A percentile compares a stretch with the other conserved stretches of the same genome.
phyloP scores from a whole-genome alignment of 2,329 filamentous ascomycete species.

The Alternaria tenuissima region DNA sequence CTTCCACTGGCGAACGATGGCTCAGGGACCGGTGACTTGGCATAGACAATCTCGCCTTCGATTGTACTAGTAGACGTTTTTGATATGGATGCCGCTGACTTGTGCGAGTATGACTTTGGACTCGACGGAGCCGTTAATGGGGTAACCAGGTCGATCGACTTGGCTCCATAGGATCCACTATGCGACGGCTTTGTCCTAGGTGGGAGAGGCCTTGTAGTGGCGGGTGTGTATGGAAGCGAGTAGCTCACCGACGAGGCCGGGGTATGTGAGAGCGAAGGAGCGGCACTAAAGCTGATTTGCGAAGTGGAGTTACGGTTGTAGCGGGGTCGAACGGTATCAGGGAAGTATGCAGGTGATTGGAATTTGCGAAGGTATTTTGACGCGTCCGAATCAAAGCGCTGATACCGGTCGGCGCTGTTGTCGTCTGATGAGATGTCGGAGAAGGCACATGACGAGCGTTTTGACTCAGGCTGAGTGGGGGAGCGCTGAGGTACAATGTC shows the following conservation, averaged over 20 bases:
- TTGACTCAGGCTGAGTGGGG: constrained; percentile 52
- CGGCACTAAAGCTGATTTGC: constrained; percentile 46
- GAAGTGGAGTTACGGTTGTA: constrained; percentile 49
- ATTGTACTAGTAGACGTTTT: constrained; percentile 45
- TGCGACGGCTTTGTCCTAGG: constrained; percentile 50
- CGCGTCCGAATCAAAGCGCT: constrained; percentile 49
- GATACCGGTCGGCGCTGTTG: constrained; percentile 30
- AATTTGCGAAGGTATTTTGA: constrained; percentile 55
- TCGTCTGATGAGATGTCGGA: constrained; percentile 54
- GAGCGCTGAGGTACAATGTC: constrained; percentile 60
- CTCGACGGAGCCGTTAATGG: constrained; percentile 50
- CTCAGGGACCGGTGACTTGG: constrained; percentile 45
- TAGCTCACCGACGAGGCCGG: constrained; percentile 56
- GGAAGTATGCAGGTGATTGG: constrained; percentile 38
- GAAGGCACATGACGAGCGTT: constrained; percentile 52
- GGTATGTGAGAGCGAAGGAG: constrained; percentile 58
- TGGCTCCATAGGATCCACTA: constrained; percentile 50
- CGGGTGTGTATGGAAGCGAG: constrained; percentile 54
- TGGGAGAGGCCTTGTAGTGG: constrained; percentile 48
- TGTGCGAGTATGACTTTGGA: constrained; percentile 46
- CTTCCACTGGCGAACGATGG: constrained; percentile 48
- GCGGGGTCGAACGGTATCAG: constrained; percentile 42
- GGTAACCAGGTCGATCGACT: constrained; percentile 56
- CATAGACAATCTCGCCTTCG: constrained; percentile 50
- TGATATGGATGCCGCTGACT: constrained; percentile 42